These are phyloP conservation scores for Centaurea solstitialis DNA, from an alignment of 129 eudicot genomes.

Conservation along the genomic window DNA sequence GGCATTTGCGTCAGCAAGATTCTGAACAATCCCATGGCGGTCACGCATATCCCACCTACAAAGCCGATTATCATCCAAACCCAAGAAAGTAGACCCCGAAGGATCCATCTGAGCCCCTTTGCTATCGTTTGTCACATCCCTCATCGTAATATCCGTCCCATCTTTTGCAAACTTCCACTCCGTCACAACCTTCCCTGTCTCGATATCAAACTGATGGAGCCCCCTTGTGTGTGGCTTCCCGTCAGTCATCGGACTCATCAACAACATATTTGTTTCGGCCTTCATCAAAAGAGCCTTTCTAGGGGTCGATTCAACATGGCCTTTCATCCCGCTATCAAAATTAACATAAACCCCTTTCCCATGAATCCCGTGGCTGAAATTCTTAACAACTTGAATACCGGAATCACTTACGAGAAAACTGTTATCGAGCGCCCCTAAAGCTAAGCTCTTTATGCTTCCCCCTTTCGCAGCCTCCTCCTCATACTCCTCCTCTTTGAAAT, in stretches of 20 bases:
- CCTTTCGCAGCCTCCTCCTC: conserved; percentile 93
- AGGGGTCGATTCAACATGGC: conserved; percentile 52
- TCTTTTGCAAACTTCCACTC: conserved; percentile 98
- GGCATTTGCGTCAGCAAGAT: conserved; percentile 63
- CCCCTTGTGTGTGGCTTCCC: conserved; percentile 83
- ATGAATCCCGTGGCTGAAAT: conserved; percentile 82
- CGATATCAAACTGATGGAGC: conserved; percentile 92
- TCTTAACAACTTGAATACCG: conserved; percentile 93
- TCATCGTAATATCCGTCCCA: conserved; percentile 89
- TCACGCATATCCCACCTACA: conserved; percentile 99
- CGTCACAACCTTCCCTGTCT: conserved; percentile 79
- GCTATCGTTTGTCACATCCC: conserved; percentile 84
- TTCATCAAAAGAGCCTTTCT: conserved; percentile 90
- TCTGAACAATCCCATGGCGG: conserved; percentile 85
- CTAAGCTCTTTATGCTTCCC: conserved; percentile 79
- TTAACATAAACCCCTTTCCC: conserved; percentile 94
- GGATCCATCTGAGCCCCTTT: conserved; percentile 98
- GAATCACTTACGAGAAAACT: conserved; percentile 86
- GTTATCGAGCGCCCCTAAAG: conserved; percentile 89
- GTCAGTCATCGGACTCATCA: conserved; percentile 80
- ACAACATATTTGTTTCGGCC: conserved; percentile 92
- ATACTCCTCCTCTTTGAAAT: conserved; percentile 81
- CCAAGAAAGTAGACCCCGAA: conserved; percentile 93
- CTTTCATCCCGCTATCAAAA: conserved; percentile 48
- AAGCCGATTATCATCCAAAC: conserved; percentile 86